These are phyloP conservation scores for Polygonum maritimum DNA, from an alignment of 148 eudicot genomes.

Conservation along the genomic window DNA sequence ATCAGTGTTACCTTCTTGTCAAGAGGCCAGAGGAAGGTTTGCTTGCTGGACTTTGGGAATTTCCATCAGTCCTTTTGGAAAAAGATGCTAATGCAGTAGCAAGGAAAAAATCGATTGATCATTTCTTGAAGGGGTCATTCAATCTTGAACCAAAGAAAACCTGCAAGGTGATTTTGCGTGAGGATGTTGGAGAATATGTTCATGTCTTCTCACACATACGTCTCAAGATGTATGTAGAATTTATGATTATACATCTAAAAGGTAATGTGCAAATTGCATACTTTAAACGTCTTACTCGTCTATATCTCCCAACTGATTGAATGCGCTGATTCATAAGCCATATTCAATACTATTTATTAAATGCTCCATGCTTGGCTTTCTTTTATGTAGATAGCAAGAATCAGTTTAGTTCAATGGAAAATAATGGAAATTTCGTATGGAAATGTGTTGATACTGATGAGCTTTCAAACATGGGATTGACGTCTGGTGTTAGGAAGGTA, in stretches of 20 bases:
- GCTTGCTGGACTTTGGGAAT: slow-evolving; percentile 99
- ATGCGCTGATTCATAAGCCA: background rate
- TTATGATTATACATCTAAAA: slow-evolving; percentile 43
- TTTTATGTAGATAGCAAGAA: slow-evolving; percentile 33
- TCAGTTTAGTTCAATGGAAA: slow-evolving; percentile 22
- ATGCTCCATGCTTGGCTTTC: background rate
- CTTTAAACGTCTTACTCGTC: background rate
- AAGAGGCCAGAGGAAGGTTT: slow-evolving; percentile 89
- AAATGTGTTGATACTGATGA: slow-evolving; percentile 53
- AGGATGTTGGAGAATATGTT: slow-evolving; percentile 76
- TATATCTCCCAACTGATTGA: background rate
- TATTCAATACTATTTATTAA: background rate
- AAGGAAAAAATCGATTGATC: slow-evolving; percentile 53
- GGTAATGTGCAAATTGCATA: slow-evolving; percentile 26
- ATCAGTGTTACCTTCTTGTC: slow-evolving; percentile 57
- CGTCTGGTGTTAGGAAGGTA: slow-evolving; percentile 98
- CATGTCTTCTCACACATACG: slow-evolving; percentile 88
- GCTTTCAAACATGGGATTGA: slow-evolving; percentile 78
- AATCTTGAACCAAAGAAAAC: slow-evolving; percentile 40
- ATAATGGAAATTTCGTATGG: slow-evolving; percentile 38
- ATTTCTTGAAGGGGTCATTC: slow-evolving; percentile 50
- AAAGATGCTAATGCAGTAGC: slow-evolving; percentile 38
- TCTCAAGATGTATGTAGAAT: slow-evolving; percentile 84
- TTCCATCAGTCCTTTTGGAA: slow-evolving; percentile 66
- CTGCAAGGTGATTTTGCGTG: slow-evolving; percentile 43